Evolutionary conservation across 2,329 filamentous ascomycete species (phyloP), one percentile per base, ranked within the genome.

Genomic region (Teratosphaeria gauchensis): DNA sequence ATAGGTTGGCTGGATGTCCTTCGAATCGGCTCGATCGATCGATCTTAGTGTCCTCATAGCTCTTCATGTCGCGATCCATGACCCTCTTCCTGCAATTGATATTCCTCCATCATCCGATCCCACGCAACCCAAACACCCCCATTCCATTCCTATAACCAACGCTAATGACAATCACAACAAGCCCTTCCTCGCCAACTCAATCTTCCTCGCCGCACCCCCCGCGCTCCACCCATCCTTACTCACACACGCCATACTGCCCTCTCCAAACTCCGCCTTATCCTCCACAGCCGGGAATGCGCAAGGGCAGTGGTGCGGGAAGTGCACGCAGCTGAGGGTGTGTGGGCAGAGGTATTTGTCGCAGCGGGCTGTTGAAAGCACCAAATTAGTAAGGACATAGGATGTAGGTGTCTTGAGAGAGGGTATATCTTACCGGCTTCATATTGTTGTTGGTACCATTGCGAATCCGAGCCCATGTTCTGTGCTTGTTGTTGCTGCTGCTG

Each of bases 281-380:
- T 90, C 73, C 76, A 85, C 69, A 77, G 80, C 61, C 66, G 81
- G 73, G 80, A 89, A 95, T 1, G 90, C 81, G 76, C 94, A 99
- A 31, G 94, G 94, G 75, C 94, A 99, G 76, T 99, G 55, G 73
- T 97, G 92, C 1, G 94, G 92, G 77, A 95, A 94, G 72, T 95
- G 87, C 6, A 99, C 94, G 77, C 94, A 99, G 38, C 92, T 89
- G 61, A 99, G 83, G 0, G 94, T 97, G 64, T 90, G 90, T 1
- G 94, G 92, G 72, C 94, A 99, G 58, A 99, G 85, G 73, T 96
- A 99, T 66, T 92, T 92, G 68, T 89, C 84, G 80, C 94, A 99
- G 68, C 85, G 81, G n/a, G 91, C 89, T 89, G 24, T 4, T 11
- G 14, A 33, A 3, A 5, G 32, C 21, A 30, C n/a, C n/a, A n/a